These are phyloP conservation scores for Barnettozyma siamensis DNA, from an alignment of 805 yeast species.

Conservation along the genomic window DNA sequence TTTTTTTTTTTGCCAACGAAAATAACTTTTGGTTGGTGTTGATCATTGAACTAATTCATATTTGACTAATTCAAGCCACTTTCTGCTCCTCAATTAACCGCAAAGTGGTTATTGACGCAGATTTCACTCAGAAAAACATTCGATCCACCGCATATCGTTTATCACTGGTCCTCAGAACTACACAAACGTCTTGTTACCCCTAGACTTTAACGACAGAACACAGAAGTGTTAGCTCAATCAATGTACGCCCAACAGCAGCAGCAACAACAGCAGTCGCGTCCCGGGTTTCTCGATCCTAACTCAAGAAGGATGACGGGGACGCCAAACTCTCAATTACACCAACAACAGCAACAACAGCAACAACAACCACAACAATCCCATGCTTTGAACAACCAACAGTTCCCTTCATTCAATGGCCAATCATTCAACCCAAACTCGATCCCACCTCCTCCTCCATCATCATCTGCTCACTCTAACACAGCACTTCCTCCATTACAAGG, in stretches of 20 bases:
- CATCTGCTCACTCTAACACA: conserved; percentile 9
- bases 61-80: too few relatives aligned
- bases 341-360: conserved; percentile 4
- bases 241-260: conserved; percentile 1
- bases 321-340: conserved; percentile 4
- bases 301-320: conserved; percentile 8
- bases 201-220: neutral
- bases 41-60: too few relatives aligned
- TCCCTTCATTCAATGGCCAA: conserved; percentile 14
- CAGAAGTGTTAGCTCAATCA: too few relatives aligned
- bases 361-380: conserved; percentile 5
- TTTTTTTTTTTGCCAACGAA: too few relatives aligned
- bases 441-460: conserved; percentile 9
- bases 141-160: too few relatives aligned
- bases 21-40: too few relatives aligned
- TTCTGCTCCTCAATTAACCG: too few relatives aligned
- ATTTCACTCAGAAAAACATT: too few relatives aligned
- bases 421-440: conserved; percentile 1
- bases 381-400: conserved; percentile 11
- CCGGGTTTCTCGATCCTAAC: conserved; percentile 12
- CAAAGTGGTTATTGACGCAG: too few relatives aligned
- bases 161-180: too few relatives aligned
- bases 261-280: conserved; percentile 12
- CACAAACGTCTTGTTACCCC: too few relatives aligned
- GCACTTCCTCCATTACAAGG: conserved; percentile 4